Evolutionary conservation across 805 yeast genomes (phyloP).

Genomic region (Candida caryicola): DNA sequence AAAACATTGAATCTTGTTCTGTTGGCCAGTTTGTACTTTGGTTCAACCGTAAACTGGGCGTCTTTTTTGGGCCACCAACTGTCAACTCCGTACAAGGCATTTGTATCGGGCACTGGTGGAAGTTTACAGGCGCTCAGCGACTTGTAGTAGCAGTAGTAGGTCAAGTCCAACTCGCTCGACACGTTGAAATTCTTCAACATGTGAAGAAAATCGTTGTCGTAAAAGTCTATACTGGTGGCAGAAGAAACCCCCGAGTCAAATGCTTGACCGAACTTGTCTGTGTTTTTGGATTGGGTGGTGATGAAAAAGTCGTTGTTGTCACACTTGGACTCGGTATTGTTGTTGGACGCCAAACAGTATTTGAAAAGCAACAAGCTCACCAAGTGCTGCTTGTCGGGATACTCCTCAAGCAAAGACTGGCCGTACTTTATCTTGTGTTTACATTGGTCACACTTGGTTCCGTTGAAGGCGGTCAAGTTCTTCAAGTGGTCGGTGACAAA

Average conservation of each 20-base stretch:
- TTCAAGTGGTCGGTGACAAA: conserved; percentile 27
- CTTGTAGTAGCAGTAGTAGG: conserved; percentile 55
- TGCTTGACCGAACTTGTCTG: conserved; percentile 6
- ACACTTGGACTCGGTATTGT: conserved; percentile 29
- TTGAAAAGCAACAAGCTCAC: conserved; percentile 34
- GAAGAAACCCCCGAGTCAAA: conserved; percentile 23
- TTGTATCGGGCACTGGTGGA: conserved; percentile 52
- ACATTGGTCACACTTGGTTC: conserved; percentile 34
- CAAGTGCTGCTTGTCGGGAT: conserved; percentile 35
- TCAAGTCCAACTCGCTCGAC: conserved; percentile 35
- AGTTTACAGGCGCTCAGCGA: conserved; percentile 42
- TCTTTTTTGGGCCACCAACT: conserved; percentile 39
- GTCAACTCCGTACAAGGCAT: conserved; percentile 31
- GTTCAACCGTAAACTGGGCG: conserved; percentile 23
- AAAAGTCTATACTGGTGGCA: conserved; percentile 30
- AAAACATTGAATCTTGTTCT: conserved; percentile 53
- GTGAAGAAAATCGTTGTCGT: conserved; percentile 39
- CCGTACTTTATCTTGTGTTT: conserved; percentile 34
- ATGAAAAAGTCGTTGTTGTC: conserved; percentile 37
- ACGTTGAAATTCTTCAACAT: conserved; percentile 34
- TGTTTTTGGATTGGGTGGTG: conserved; percentile 24
- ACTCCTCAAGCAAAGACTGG: conserved; percentile 20
- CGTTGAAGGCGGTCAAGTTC: conserved; percentile 28
- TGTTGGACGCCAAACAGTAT: conserved; percentile 30
- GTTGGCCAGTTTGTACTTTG: conserved; percentile 22